A percentile compares a stretch with the other conserved stretches of the same genome.
Conservation (phyloP, 2,329 filamentous ascomycete genomes). For the Xylariaceae sp. region DNA sequence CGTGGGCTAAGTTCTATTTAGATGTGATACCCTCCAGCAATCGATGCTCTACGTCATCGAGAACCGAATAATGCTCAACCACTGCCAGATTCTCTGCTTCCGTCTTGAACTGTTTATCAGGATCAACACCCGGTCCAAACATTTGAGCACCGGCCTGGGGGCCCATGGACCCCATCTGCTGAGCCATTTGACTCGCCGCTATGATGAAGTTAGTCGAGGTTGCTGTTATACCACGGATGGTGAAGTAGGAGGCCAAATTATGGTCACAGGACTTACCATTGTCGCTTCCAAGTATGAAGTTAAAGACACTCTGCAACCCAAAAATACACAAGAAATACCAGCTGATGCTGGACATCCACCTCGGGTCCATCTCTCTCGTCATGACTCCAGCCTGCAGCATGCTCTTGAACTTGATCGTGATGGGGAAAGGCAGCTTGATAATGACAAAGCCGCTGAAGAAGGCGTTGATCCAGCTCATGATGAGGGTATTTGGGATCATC, state of each 20-base stretch:
- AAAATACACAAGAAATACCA: constrained; percentile 99
- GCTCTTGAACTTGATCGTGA: constrained; percentile 98
- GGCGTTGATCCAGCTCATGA: constrained; percentile 99
- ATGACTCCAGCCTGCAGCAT: constrained; percentile 98
- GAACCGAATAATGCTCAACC: constrained; percentile 84
- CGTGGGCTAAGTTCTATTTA: constrained; percentile 26
- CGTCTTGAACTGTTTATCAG: constrained; percentile 86
- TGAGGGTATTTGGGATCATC: constrained; percentile 97
- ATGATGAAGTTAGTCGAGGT: constrained; percentile 28
- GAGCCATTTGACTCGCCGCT: constrained; percentile 88
- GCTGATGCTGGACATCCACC: constrained; percentile 97
- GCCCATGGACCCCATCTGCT: constrained; percentile 73
- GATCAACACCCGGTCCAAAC: constrained; percentile 89
- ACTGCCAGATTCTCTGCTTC: constrained; percentile 96
- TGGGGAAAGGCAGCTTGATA: constrained; percentile 94
- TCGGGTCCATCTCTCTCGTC: constrained; percentile 90
- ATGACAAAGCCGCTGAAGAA: constrained; percentile 99
- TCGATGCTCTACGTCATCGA: constrained; percentile 83
- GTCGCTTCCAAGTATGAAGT: constrained; percentile 91
- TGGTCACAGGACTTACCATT: constrained; percentile 74
- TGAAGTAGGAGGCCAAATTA: background rate
- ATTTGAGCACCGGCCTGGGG: constrained; percentile 60
- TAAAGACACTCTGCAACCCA: constrained; percentile 93
- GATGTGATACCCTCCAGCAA: constrained; percentile 55
- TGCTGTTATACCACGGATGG: background rate